Evolutionary conservation across 2,329 filamentous ascomycete species (phyloP), one percentile per base, ranked within the genome.

Genomic region (Stagonosporopsis rhizophila): DNA sequence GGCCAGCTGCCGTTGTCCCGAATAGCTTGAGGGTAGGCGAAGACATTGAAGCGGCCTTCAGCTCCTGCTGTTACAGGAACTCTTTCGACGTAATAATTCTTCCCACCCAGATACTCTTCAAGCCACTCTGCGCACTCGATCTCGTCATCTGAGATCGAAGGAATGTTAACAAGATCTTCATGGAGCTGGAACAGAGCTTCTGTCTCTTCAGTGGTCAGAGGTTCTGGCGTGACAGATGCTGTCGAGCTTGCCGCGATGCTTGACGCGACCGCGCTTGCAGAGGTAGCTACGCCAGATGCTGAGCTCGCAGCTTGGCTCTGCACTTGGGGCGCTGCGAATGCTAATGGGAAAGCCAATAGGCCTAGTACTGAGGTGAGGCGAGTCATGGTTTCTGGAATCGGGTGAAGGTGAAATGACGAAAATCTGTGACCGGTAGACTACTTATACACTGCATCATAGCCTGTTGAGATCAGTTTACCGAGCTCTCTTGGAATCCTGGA

Each of bases 31-130:
- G 67, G 62, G 23, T 83, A 91, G 3, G 92, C 92, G 42, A 92
- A 80, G 46, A 96, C 82, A 70, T 96, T 96, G 80, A 88, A 92
- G 42, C 88, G 82, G 9, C 61, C 59, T n/a, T 58, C 61, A 59
- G 75, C 72, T 23, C 53, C 62, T 56, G 75, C 71, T 14, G 44
- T 60, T 79, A 83, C 68, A 7, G 65, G 58, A 1, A 67, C 49
- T 45, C 60, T 51, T 11, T 87, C 81, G 41, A 89, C 85, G 38
- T 61, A 61, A 35, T 66, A 66, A 9, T 83, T 82, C 59, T 83
- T 80, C 2, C 75, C 71, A n/a, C 27, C 14, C 4, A 57, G 38
- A 67, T 90, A 91, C 4, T 83, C 77, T 34, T 84, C 81, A 8
- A 96, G 80, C 72, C 87, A 91, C 39, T 83, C 73, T 44, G 88